phyloP scores from a whole-genome alignment of 352 stramenopile species.

The Thalassiosira livingstoniorum region DNA sequence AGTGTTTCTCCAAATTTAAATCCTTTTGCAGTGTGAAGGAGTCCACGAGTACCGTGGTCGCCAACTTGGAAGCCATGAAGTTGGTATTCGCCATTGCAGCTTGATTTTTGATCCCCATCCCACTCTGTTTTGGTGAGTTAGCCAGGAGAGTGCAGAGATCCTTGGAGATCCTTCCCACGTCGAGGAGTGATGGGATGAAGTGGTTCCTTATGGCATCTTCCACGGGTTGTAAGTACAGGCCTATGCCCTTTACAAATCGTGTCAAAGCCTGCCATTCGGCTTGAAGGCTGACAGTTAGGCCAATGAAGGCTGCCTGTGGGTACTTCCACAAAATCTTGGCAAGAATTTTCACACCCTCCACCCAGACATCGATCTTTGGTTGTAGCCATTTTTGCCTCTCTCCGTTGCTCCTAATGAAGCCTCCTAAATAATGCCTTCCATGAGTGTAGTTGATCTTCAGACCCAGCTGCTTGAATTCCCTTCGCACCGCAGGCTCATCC shows the following conservation, averaged over 20 bases:
- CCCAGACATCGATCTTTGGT: constrained; percentile 26
- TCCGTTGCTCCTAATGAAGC: constrained; percentile 26
- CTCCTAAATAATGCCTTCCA: constrained; percentile 35
- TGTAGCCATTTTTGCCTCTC: constrained; percentile 24
- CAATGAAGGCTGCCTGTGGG: constrained; percentile 54
- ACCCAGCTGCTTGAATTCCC: constrained; percentile 1
- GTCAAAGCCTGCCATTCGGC: constrained; percentile 54
- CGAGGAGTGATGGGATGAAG: constrained; percentile 38
- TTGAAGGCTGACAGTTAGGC: constrained; percentile 49
- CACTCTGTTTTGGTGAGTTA: constrained; percentile 22
- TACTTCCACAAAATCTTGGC: constrained; percentile 17
- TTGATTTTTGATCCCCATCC: constrained; percentile 38
- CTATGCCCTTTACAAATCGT: constrained; percentile 21
- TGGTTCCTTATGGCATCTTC: constrained; percentile 29
- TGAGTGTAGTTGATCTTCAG: constrained; percentile 23
- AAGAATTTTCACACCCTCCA: not conserved
- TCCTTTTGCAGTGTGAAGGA: not conserved
- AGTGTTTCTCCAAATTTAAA: not conserved
- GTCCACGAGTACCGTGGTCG: not conserved
- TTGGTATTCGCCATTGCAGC: constrained; percentile 7
- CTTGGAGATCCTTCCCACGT: constrained; percentile 14
- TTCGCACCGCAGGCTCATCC: constrained; percentile 12
- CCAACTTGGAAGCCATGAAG: constrained; percentile 3
- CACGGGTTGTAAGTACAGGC: too few species aligned
- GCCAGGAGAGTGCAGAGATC: constrained; percentile 12